Percentiles rank a stretch among this genome's conserved stretches.
These are phyloP conservation scores for Trypanosoma mega DNA, from an alignment of 208 protist genomes.

Conservation along the genomic window DNA sequence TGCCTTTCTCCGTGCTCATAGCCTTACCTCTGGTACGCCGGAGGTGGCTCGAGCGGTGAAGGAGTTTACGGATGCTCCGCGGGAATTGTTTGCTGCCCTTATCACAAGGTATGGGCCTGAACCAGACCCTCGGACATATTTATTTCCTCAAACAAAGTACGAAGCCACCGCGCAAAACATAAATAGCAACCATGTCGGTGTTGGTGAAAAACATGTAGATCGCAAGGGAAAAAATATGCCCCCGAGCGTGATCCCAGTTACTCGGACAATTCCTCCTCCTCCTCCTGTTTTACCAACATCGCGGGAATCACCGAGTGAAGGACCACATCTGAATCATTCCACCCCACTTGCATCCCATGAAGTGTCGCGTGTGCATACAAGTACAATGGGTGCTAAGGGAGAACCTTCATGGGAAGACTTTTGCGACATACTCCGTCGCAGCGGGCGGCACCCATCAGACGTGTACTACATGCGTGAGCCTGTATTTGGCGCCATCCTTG, in stretches of 20 bases:
- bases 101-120: conserved; percentile 53
- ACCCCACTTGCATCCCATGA: too few relatives aligned
- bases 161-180: background rate
- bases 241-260: too few relatives aligned
- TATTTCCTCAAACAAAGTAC: conserved; percentile 61
- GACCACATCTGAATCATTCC: too few relatives aligned
- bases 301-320: too few relatives aligned
- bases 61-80: conserved; percentile 11
- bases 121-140: conserved; percentile 70
- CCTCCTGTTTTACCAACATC: too few relatives aligned
- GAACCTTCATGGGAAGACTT: conserved; percentile 15
- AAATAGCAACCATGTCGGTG: background rate
- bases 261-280: too few relatives aligned
- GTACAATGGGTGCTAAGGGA: too few relatives aligned
- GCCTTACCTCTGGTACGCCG: conserved; percentile 29
- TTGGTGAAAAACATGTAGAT: background rate
- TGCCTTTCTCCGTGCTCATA: conserved; percentile 55
- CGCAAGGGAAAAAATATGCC: too few relatives aligned
- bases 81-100: conserved; percentile 41
- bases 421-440: conserved; percentile 7
- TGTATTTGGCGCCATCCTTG: conserved; percentile 33
- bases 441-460: conserved; percentile 30
- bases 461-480: conserved; percentile 49
- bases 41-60: conserved; percentile 25
- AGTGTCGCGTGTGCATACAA: too few relatives aligned